Percentiles rank a stretch among this genome's conserved stretches.
These are phyloP conservation scores for Apiosordaria backusii DNA, from an alignment of 495 filamentous ascomycete genomes.

Conservation along the genomic window DNA sequence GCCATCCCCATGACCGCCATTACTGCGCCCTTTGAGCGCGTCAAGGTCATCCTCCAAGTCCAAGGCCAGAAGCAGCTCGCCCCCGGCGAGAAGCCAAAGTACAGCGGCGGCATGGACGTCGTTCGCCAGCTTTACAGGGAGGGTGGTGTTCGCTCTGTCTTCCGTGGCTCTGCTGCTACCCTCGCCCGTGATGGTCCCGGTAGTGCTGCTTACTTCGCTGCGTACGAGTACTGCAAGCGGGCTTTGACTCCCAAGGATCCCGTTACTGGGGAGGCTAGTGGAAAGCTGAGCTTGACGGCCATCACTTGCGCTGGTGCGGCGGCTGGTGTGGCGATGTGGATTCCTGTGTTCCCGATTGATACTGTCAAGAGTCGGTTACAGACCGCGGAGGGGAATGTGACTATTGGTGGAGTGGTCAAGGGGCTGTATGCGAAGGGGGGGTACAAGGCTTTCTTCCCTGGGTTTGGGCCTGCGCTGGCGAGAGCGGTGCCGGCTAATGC, in stretches of 20 bases:
- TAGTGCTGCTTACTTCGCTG: constrained; percentile 90
- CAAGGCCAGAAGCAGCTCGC: constrained; percentile 85
- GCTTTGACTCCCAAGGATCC: constrained; percentile 80
- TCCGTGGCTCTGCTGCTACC: constrained; percentile 85
- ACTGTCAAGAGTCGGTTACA: constrained; percentile 94
- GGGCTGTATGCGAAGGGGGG: constrained; percentile 77
- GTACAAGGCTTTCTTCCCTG: constrained; percentile 93
- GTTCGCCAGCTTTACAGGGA: constrained; percentile 91
- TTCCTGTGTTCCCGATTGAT: constrained; percentile 95
- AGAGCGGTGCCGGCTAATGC: constrained; percentile 95
- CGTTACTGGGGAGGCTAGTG: constrained; percentile 63
- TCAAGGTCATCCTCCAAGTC: constrained; percentile 97
- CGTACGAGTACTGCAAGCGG: constrained; percentile 93
- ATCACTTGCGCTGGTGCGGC: constrained; percentile 84
- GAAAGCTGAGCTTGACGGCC: constrained; percentile 72
- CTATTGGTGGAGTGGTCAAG: constrained; percentile 72
- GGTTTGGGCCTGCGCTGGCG: constrained; percentile 86
- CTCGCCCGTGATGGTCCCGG: constrained; percentile 92
- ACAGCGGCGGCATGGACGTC: constrained; percentile 85
- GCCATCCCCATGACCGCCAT: constrained; percentile 97
- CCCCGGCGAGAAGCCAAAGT: constrained; percentile 89
- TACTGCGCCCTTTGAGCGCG: constrained; percentile 96
- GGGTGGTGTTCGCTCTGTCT: constrained; percentile 85
- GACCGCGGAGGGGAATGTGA: constrained; percentile 83
- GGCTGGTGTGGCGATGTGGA: constrained; percentile 98